Evolutionary conservation across 148 eudicot species (phyloP), one percentile per base, ranked within the genome.

Genomic region (Dysphania ambrosioides): DNA sequence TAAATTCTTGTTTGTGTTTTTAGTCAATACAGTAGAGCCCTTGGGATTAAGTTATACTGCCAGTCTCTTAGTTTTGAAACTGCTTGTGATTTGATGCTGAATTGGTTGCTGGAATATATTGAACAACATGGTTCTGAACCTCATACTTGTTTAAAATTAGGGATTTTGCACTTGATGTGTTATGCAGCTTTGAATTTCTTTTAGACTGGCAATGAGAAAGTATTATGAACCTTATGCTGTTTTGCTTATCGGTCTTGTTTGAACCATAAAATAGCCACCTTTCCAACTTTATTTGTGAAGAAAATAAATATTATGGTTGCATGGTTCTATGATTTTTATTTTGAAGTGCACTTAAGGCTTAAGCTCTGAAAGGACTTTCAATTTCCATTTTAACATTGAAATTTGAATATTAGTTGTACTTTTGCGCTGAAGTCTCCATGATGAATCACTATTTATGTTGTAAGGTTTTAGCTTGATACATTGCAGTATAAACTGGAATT

Each of bases 11-110:
- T 67, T 40, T 53, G 55, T 26, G 51, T 4, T 18, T 19, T 10
- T 24, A 27, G 72, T 12, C 29, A 44, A 66, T 66, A 26, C 42
- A 59, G 57, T 49, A 68, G 29, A 2, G 24, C 36, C 6, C 49
- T 27, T 49, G 21, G 53, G 51, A 62, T 77, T n/a, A 72, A 72
- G 72, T 24, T 71, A 51, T 31, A 16, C 5, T 36, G 65, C 19
- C 27, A 23, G 57, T 53, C 5, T n/a, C n/a, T n/a, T n/a, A n/a
- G n/a, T n/a, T 36, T 30, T 12, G 19, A 61, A 68, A 49, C 51
- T 36, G 21, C 15, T 63, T 31, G 29, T 6, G 13, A 36, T 60
- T 69, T 77, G 23, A 19, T 60, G 18, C 29, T 26, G 13, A 16
- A 35, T 32, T 53, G 16, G 41, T 47, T 30, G 8, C 0, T 31